Evolutionary conservation across 192 early-diverging fungal species (phyloP), one percentile per base, ranked within the genome.

Genomic region (Gaertneriomyces sp.): DNA sequence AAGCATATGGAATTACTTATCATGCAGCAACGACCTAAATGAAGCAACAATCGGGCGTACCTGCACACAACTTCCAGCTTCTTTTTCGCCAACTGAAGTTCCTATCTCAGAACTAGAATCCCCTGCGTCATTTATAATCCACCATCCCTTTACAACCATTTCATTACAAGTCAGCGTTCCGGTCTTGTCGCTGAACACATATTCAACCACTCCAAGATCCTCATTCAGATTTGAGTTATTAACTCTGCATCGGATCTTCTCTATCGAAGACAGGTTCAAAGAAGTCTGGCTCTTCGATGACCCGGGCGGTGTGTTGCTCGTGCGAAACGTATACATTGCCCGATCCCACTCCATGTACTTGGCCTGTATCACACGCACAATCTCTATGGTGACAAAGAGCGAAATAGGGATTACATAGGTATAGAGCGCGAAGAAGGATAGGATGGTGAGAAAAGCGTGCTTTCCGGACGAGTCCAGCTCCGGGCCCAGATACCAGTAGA

Each of bases 151-250:
- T 46, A 83, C 64, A 33, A 52, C 40, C 84, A 85, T 84, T 58
- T 76, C 74, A 65, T 85, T 85, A 58, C 69, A 69, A 17, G 84
- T 85, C 10, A 85, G 60, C 4, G 84, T 85, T 5, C 84, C 84
- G 14, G 84, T 85, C 69, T 84, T 84, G 63, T 84, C 82, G 19
- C 88, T 89, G 58, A 96, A 96, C 8, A 96, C 79, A 63, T 93
- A 93, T 58, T 89, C 85, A 56, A 96, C 89, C 66, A 86, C 85
- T 38, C 90, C 92, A 38, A 96, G 76, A 58, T 96, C 93, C 72
- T 96, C 93, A 69, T 84, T 84, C 64, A 84, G 64, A 56, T 78
- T 78, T 47, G 72, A 70, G 73, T 84, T 84, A 66, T 79, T 79
- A 38, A 73, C 77, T 33, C 61, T 61, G 74, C 75, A 71, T 47